Base-by-base conservation (phyloP, 2,329 filamentous ascomycete genomes). In the Shiraia bambusicola region DNA sequence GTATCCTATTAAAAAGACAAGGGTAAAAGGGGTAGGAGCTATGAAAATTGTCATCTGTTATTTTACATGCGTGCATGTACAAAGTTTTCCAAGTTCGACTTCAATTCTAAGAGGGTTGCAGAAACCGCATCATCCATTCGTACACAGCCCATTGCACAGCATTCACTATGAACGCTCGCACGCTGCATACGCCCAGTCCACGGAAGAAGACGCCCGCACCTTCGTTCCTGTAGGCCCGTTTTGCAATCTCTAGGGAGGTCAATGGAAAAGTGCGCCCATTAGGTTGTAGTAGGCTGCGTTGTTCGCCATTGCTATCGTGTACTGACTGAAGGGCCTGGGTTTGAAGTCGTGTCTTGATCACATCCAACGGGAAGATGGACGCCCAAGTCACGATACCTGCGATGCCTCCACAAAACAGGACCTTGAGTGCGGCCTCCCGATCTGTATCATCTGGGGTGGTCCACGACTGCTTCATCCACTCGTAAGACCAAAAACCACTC, bases 271-370 rank as follows among this genome's bases (percentile, higher is more conserved):
- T 55, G 48, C 45, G 51, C 6, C 30, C 37, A 25, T 50, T 42
- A 2, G 42, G 30, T 8, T 49, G 54, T 12, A 67, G 39, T 22
- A 67, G 36, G 6, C 47, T 29, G 14, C 50, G 45, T 12, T 51
- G 46, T 32, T 67, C 62, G 14, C 46, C 47, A 12, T 36, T 27
- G 22, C 13, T 37, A 4, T 31, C 14, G 16, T 27, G 40, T 22
- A 15, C 39, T 6, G 31, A 13, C 4, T 47, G 44, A 9, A 50
- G 15, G 50, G 46, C 69, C 68, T 93, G 88, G 1, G 85, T 84
- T 67, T 97, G 92, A n/a, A 96, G 79, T 38, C 89, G 77, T 2
- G 92, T 96, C 72, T 97, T 97, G 61, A 97, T 78, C 33, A 95
- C 85, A 67, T 97, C 92, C 12, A 97, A 71, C 1, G 92, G 92